These are phyloP conservation scores for Salvia splendens DNA, from an alignment of 257 asterid species.

Conservation along the genomic window DNA sequence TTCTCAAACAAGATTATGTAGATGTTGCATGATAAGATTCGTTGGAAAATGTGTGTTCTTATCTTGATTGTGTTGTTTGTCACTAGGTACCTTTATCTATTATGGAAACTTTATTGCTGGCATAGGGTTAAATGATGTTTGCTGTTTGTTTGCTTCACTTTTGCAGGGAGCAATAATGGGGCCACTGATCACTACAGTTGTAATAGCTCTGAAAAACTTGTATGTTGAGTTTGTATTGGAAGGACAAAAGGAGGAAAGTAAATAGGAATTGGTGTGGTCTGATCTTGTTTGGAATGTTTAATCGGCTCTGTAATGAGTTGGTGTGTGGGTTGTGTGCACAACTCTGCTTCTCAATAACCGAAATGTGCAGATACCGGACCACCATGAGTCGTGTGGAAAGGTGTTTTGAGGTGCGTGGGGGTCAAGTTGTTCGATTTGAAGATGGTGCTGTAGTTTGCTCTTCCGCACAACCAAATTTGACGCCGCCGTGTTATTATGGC, in stretches of 20 bases:
- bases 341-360: slow-evolving; percentile 1
- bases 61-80: not conserved
- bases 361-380: slow-evolving; percentile 2
- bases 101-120: not conserved
- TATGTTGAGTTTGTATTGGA: slow-evolving; percentile 77
- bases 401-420: not conserved
- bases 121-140: not conserved
- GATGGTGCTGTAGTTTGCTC: not conserved
- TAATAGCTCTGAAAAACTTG: slow-evolving; percentile 77
- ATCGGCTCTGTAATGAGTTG: slow-evolving; percentile 12
- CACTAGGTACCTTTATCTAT: not conserved
- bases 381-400: not conserved
- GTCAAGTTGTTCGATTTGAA: not conserved
- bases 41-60: not conserved
- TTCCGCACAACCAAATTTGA: not conserved
- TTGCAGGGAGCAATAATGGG: slow-evolving; percentile 98
- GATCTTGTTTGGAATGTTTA: slow-evolving; percentile 1
- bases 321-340: too few species aligned
- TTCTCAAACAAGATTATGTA: not conserved
- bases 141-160: not conserved
- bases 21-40: not conserved
- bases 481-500: not conserved
- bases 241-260: slow-evolving; percentile 44
- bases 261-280: slow-evolving; percentile 23
- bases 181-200: slow-evolving; percentile 85